Percentiles rank a stretch among this genome's conserved stretches.
These are phyloP conservation scores for Polymyxa betae DNA, from an alignment of 208 protist genomes.

Conservation along the genomic window DNA sequence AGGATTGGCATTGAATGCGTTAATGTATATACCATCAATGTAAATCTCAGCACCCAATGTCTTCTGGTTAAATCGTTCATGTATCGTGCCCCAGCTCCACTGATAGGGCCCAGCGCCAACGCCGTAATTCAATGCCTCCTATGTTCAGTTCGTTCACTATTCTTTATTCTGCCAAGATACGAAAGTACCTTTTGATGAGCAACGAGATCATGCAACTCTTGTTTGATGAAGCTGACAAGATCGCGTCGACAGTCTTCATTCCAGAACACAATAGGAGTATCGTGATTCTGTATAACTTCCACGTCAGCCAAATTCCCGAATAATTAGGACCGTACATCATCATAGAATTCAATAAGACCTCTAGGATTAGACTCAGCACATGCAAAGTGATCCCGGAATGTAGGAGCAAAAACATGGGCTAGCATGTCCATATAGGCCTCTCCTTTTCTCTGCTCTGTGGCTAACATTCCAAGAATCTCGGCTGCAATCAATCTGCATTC, in stretches of 20 bases:
- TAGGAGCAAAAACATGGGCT: neutral
- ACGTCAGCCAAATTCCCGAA: neutral
- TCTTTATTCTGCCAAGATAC: neutral
- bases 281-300: neutral
- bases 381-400: slow-evolving; percentile 3
- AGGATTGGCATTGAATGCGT: slow-evolving; percentile 49
- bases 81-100: slow-evolving; percentile 4
- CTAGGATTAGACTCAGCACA: neutral
- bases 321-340: neutral
- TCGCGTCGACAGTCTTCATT: slow-evolving; percentile 6
- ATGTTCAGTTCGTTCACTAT: too few relatives aligned
- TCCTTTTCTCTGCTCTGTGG: neutral
- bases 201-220: slow-evolving; percentile 3
- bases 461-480: neutral
- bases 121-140: neutral
- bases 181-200: slow-evolving; percentile 19
- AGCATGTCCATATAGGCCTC: slow-evolving; percentile 51
- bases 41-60: slow-evolving; percentile 32
- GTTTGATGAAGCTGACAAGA: slow-evolving; percentile 2
- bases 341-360: slow-evolving; percentile 1
- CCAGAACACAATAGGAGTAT: slow-evolving; percentile 43
- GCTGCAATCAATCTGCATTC: neutral
- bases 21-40: slow-evolving; percentile 52
- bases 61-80: slow-evolving; percentile 47
- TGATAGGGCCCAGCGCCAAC: slow-evolving; percentile 7